Conservation (phyloP, 2,329 filamentous ascomycete genomes). For the Neonectria sp. region DNA sequence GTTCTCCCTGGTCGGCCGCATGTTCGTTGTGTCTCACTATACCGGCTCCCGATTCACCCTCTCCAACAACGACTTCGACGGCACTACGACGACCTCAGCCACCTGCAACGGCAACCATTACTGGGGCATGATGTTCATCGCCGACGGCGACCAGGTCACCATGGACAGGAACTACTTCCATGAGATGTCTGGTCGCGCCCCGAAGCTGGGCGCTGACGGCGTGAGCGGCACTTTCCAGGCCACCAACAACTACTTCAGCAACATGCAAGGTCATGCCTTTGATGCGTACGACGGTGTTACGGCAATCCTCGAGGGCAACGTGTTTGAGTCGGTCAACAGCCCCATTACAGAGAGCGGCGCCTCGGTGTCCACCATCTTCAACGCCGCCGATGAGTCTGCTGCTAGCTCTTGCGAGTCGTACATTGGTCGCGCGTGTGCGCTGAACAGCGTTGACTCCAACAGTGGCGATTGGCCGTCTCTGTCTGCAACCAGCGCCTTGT, state of each 20-base stretch:
- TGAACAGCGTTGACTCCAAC: constrained; percentile 37
- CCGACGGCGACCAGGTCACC: constrained; percentile 45
- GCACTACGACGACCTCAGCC: constrained; percentile 49
- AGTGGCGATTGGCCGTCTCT: constrained; percentile 45
- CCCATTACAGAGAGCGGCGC: constrained; percentile 53
- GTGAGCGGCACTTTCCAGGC: constrained; percentile 44
- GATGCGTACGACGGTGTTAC: constrained; percentile 61
- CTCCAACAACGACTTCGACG: constrained; percentile 58
- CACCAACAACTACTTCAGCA: constrained; percentile 48
- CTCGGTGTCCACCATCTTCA: constrained; percentile 37
- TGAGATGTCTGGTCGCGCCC: constrained; percentile 47
- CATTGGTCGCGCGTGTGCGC: constrained; percentile 43
- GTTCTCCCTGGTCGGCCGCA: constrained; percentile 58
- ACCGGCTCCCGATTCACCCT: constrained; percentile 52
- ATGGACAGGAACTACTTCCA: constrained; percentile 49
- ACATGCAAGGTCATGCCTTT: constrained; percentile 60
- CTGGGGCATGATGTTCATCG: constrained; percentile 52
- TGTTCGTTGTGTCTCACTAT: constrained; percentile 57
- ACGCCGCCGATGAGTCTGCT: constrained; percentile 33
- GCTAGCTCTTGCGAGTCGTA: constrained; percentile 38
- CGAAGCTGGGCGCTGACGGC: constrained; percentile 49
- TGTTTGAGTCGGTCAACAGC: constrained; percentile 45
- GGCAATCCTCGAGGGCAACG: constrained; percentile 48
- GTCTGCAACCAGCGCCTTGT: constrained; percentile 38
- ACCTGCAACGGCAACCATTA: constrained; percentile 52